phyloP scores from a whole-genome alignment of 257 asterid genomes.

The Capsicum rhomboideum region DNA sequence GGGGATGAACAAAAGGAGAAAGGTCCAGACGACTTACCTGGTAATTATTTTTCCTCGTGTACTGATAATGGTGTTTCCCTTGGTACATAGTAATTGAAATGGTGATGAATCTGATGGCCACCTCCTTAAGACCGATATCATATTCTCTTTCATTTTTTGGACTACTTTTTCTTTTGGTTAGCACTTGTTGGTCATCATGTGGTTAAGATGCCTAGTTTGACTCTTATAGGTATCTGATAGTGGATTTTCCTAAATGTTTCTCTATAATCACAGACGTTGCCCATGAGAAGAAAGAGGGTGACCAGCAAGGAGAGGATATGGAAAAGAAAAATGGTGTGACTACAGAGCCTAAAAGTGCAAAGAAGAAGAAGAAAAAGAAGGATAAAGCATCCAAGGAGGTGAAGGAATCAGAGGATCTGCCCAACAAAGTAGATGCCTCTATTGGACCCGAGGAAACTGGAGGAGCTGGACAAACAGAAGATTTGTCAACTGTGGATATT shows the following conservation, averaged over 20 bases:
- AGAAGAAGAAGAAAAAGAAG: constrained; percentile 95
- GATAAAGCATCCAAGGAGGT: constrained; percentile 61
- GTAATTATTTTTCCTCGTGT: constrained; percentile 23
- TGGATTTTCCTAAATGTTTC: neutral
- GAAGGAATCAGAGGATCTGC: constrained; percentile 51
- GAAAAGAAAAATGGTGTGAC: constrained; percentile 51
- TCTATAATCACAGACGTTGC: constrained; percentile 19
- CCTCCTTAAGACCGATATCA: neutral
- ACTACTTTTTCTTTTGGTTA: neutral
- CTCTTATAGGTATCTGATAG: neutral
- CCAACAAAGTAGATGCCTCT: constrained; percentile 17
- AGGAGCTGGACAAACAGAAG: constrained; percentile 41
- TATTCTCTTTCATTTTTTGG: neutral
- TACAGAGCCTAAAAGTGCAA: constrained; percentile 66
- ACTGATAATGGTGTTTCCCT: neutral
- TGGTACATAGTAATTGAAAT: neutral
- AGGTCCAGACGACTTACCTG: constrained; percentile 40
- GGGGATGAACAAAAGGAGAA: constrained; percentile 40
- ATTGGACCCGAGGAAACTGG: constrained; percentile 32
- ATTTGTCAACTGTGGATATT: constrained; percentile 50
- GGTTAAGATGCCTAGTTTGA: neutral
- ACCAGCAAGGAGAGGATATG: constrained; percentile 26
- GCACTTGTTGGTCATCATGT: neutral
- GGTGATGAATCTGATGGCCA: neutral
- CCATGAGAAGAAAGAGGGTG: constrained; percentile 37